Conservation (phyloP, 139 green algal genomes). For the Coelastrella sp. region DNA sequence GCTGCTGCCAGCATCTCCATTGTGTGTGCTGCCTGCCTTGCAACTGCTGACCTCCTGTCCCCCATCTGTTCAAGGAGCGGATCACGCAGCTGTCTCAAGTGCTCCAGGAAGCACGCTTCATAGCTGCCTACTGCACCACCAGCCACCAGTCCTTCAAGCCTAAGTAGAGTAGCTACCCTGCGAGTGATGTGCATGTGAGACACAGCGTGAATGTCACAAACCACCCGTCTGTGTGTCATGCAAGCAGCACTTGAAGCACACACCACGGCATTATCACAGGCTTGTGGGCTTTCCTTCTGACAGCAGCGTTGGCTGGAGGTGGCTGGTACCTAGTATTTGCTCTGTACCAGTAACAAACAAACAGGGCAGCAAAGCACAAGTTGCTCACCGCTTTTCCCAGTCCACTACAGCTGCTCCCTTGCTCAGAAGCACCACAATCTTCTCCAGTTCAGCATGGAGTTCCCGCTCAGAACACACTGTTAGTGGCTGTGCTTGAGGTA, state of each 20-base stretch:
- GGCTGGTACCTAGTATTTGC: too few species aligned
- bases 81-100: constrained; percentile 50
- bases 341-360: too few species aligned
- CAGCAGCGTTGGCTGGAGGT: too few species aligned
- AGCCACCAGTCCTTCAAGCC: constrained; percentile 75
- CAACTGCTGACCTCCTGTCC: constrained; percentile 65
- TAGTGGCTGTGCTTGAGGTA: constrained; percentile 52
- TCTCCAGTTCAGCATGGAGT: constrained; percentile 66
- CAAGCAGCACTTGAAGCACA: constrained; percentile 43
- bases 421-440: constrained; percentile 51
- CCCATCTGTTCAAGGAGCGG: constrained; percentile 32
- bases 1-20: constrained; percentile 66
- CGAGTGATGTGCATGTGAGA: too few species aligned
- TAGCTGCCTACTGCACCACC: constrained; percentile 61
- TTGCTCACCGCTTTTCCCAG: constrained; percentile 55
- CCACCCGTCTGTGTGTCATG: too few species aligned
- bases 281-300: too few species aligned
- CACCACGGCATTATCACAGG: background rate
- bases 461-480: constrained; percentile 63
- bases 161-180: constrained; percentile 70
- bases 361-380: background rate
- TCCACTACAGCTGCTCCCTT: constrained; percentile 45
- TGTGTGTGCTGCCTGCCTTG: constrained; percentile 74
- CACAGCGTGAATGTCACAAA: too few species aligned
- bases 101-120: constrained; percentile 60